Percentiles rank a stretch among this genome's conserved stretches.
Evolutionary conservation across 176 grass and related monocot genomes (phyloP).

Genomic region (Bromus sterilis): DNA sequence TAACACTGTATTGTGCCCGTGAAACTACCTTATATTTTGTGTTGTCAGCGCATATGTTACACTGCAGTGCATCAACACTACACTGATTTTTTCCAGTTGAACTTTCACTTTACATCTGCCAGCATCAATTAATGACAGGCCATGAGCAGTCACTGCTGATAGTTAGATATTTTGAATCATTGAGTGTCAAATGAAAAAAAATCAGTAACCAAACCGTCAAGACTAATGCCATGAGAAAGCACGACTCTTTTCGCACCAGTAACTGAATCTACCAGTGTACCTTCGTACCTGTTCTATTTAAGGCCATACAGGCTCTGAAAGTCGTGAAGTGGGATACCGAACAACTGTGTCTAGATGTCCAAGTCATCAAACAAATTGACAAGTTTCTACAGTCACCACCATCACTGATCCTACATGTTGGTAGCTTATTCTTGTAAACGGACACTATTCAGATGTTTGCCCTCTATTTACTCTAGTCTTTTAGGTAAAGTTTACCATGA

Average conservation of each 20-base stretch:
- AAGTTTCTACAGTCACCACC: background rate
- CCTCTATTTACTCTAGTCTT: background rate
- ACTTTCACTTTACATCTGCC: background rate
- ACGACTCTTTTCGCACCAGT: background rate
- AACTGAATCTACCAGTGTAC: background rate
- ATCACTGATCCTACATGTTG: background rate
- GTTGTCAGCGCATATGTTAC: background rate
- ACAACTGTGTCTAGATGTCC: background rate
- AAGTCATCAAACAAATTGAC: background rate
- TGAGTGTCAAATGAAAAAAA: background rate
- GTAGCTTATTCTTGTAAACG: background rate
- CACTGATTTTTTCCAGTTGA: background rate
- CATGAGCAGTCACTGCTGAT: no score
- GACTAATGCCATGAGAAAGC: background rate
- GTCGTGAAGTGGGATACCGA: background rate
- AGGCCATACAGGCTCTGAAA: background rate
- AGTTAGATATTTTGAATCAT: no score
- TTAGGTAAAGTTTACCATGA: background rate
- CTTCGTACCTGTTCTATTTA: background rate
- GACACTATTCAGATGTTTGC: background rate
- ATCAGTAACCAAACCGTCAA: background rate
- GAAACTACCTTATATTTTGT: background rate
- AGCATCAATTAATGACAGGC: background rate
- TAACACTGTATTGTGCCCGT: background rate
- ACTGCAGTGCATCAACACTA: background rate